Conservation (phyloP, 2,329 filamentous ascomycete species). For the Scytalidium lignicola region DNA sequence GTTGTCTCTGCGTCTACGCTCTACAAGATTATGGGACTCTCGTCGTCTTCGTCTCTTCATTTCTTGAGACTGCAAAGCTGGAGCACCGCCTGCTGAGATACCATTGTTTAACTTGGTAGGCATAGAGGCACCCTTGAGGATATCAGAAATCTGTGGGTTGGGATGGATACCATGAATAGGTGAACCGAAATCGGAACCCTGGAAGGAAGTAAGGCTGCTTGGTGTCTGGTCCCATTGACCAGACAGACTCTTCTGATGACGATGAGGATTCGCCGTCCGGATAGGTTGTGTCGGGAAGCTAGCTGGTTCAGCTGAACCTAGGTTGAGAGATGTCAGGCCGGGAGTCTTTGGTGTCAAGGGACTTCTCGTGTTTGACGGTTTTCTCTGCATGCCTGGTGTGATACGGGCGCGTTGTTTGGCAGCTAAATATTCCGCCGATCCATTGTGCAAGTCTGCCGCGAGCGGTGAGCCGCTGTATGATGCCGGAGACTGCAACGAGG, state of each 20-base stretch:
- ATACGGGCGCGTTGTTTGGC: conserved; percentile 55
- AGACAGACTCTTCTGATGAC: conserved; percentile 79
- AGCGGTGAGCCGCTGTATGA: conserved; percentile 48
- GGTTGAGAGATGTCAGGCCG: conserved; percentile 64
- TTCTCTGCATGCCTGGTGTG: conserved; percentile 58
- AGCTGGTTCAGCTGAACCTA: conserved; percentile 55
- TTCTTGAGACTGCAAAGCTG: conserved; percentile 69
- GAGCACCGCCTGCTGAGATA: conserved; percentile 17
- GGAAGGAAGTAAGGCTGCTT: conserved; percentile 76
- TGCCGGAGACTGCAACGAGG: conserved; percentile 47
- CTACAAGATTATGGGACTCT: conserved; percentile 94
- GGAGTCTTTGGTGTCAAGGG: conserved; percentile 87
- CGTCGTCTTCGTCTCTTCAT: conserved; percentile 87
- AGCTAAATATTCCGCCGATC: conserved; percentile 43
- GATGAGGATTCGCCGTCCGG: conserved; percentile 55
- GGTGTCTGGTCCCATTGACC: conserved; percentile 87
- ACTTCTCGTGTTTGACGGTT: conserved; percentile 68
- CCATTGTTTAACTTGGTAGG: conserved; percentile 70
- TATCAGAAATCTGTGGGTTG: conserved; percentile 77
- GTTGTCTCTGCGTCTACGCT: conserved; percentile 90
- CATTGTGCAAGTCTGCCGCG: conserved; percentile 42
- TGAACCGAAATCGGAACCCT: conserved; percentile 84
- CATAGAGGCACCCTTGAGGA: conserved; percentile 85
- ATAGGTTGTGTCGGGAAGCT: conserved; percentile 76
- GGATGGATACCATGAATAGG: conserved; percentile 62